Percentiles rank a stretch among this genome's conserved stretches.
These are phyloP conservation scores for Chaetomium sp. DNA, from an alignment of 2,329 filamentous ascomycete species.

Conservation along the genomic window DNA sequence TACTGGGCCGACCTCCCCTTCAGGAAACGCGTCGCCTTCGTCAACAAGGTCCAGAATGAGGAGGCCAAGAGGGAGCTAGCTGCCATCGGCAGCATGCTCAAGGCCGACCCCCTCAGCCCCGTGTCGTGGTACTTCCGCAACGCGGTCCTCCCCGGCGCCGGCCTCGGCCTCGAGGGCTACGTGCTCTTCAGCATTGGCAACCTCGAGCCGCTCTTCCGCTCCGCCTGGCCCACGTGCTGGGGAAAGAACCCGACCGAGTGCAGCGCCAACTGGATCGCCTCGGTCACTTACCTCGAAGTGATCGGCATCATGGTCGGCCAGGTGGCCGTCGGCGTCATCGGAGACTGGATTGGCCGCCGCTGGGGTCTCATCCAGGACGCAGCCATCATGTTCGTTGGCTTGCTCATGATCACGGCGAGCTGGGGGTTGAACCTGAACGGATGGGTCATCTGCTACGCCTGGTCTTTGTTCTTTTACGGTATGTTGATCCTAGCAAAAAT, in stretches of 20 bases:
- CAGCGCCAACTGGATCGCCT: constrained; percentile 75
- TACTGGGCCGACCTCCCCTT: constrained; percentile 93
- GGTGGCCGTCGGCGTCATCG: constrained; percentile 74
- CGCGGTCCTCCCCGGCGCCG: constrained; percentile 88
- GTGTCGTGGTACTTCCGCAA: constrained; percentile 86
- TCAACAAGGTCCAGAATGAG: constrained; percentile 69
- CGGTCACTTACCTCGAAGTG: constrained; percentile 90
- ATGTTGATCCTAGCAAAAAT: constrained; percentile 40
- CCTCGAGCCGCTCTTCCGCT: constrained; percentile 76
- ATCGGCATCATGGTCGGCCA: constrained; percentile 94
- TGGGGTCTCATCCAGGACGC: constrained; percentile 97
- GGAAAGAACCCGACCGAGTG: constrained; percentile 62
- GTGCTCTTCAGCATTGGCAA: constrained; percentile 97
- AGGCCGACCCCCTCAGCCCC: constrained; percentile 81
- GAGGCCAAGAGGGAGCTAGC: constrained; percentile 70
- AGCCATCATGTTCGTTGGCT: constrained; percentile 87
- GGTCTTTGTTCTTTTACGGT: constrained; percentile 90
- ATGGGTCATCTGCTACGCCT: constrained; percentile 97
- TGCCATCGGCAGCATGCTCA: constrained; percentile 75
- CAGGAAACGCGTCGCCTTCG: constrained; percentile 70
- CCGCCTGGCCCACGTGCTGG: constrained; percentile 81
- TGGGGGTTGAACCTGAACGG: constrained; percentile 88
- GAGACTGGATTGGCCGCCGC: constrained; percentile 81
- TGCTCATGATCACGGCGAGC: constrained; percentile 86
- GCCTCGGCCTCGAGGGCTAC: constrained; percentile 90